These are phyloP conservation scores for Bertia moriformis DNA, from an alignment of 2,329 filamentous ascomycete genomes.

Conservation along the genomic window DNA sequence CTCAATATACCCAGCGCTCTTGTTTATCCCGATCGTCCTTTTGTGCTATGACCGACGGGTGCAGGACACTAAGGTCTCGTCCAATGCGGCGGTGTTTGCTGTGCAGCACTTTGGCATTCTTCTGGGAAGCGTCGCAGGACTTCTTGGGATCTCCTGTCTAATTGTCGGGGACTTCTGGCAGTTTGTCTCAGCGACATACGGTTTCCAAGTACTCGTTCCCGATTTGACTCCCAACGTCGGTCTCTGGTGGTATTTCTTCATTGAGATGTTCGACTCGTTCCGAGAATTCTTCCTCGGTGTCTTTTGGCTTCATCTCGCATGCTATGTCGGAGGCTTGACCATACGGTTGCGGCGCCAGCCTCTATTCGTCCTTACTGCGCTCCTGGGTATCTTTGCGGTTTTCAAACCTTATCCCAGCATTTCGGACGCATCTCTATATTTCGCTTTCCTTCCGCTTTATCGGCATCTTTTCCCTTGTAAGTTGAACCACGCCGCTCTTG, in stretches of 20 bases:
- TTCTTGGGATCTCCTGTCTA: conserved; percentile 59
- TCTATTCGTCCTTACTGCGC: conserved; percentile 67
- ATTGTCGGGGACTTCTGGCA: conserved; percentile 71
- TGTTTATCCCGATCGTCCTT: conserved; percentile 69
- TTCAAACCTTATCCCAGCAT: conserved; percentile 97
- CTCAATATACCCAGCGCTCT: conserved; percentile 77
- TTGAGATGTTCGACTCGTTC: conserved; percentile 98
- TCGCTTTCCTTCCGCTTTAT: conserved; percentile 71
- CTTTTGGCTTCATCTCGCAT: conserved; percentile 88
- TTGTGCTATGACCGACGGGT: conserved; percentile 61
- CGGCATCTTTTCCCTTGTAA: conserved; percentile 70
- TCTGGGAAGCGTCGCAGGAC: conserved; percentile 33
- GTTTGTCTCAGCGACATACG: conserved; percentile 79
- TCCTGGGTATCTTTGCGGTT: conserved; percentile 79
- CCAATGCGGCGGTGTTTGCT: background rate
- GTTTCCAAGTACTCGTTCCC: conserved; percentile 76
- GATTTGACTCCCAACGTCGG: conserved; percentile 91
- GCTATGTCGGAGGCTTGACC: conserved; percentile 76
- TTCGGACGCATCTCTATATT: conserved; percentile 73
- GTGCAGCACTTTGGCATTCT: conserved; percentile 31
- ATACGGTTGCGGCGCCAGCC: conserved; percentile 75
- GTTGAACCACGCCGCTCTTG: conserved; percentile 11
- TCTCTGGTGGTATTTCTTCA: conserved; percentile 99
- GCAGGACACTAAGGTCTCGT: background rate
- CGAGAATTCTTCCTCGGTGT: conserved; percentile 91